Evolutionary conservation across 495 filamentous ascomycete genomes (phyloP), one percentile per base, ranked within the genome.

Genomic region (Astrocystis sublimbata): DNA sequence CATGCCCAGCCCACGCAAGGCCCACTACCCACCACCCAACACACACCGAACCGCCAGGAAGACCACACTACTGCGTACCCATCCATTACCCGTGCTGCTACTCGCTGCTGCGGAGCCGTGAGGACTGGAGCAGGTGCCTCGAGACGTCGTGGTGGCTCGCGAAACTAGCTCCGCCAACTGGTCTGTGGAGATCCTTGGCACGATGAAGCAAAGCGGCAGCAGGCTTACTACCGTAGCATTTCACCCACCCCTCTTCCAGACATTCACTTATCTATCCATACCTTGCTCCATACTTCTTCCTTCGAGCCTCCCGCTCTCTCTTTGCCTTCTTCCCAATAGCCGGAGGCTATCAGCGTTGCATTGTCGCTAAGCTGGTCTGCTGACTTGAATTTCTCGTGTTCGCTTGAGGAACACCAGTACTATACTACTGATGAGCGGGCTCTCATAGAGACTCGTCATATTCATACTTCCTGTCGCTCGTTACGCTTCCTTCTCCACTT

Each of bases 401-500:
- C 6, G 33, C 31, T 28, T 33, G 9, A n/a, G 28, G 40, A 58
- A 12, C 42, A 15, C 26, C 9, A 12, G n/a, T n/a, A 36, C 42
- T 28, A n/a, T n/a, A n/a, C n/a, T 36, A 24, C 21, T 24, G 24
- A 59, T 59, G 56, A 59, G 56, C 56, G 42, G 33, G 56, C n/a
- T 50, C 45, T 59, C 31, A 40, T 47, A 59, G 45, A 31, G 45
- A 26, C 31, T 50, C 56, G 21, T 13, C 19, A 43, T 49, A 59
- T 59, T 35, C 56, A 38, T 36, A 59, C 43, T 49, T 51, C 23
- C 58, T 52, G 58, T 60, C 58, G 35, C 35, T 60, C 58, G 58
- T 60, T 60, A 51, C 33, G 7, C 30, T 33, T 33, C 57, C 30
- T 26, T 58, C 40, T 26, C 43, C 31, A 21, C 40, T 41, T 31